A percentile compares a stretch with the other conserved stretches of the same genome.
phyloP scores from a whole-genome alignment of 768 basidiomycete genomes.

The Kwoniella sp. region DNA sequence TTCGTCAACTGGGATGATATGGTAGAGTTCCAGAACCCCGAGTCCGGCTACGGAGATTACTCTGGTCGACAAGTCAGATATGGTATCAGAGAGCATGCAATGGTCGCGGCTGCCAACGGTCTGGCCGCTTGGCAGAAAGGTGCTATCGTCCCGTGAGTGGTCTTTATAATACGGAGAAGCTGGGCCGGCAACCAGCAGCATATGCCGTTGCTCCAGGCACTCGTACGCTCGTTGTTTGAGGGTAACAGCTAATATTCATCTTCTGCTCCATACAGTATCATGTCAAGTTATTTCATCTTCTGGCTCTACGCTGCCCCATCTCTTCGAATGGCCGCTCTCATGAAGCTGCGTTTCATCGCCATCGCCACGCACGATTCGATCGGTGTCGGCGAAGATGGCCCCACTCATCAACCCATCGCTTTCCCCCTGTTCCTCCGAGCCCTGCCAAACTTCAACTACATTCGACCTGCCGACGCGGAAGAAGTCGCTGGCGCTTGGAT shows the following conservation, averaged over 20 bases:
- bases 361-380: constrained; percentile 55
- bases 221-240: too few relatives aligned
- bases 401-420: constrained; percentile 54
- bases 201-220: constrained; percentile 1
- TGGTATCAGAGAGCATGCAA: constrained; percentile 54
- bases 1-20: constrained; percentile 49
- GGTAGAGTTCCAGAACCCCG: constrained; percentile 53
- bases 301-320: constrained; percentile 55
- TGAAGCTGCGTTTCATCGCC: constrained; percentile 53
- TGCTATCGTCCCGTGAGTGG: constrained; percentile 53
- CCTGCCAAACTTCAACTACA: constrained; percentile 50
- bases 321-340: constrained; percentile 52
- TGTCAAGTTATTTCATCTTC: constrained; percentile 56
- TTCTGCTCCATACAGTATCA: too few relatives aligned
- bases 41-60: constrained; percentile 51
- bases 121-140: constrained; percentile 54
- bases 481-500: constrained; percentile 50
- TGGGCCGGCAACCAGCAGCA: too few relatives aligned
- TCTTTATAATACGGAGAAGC: too few relatives aligned
- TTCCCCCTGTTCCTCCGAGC: constrained; percentile 48
- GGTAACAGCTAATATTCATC: too few relatives aligned
- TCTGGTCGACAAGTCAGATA: constrained; percentile 51
- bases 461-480: constrained; percentile 54
- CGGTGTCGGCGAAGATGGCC: constrained; percentile 55
- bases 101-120: constrained; percentile 53